Evolutionary conservation across 768 basidiomycete species (phyloP).

Genomic region (Lyophyllum atratum): DNA sequence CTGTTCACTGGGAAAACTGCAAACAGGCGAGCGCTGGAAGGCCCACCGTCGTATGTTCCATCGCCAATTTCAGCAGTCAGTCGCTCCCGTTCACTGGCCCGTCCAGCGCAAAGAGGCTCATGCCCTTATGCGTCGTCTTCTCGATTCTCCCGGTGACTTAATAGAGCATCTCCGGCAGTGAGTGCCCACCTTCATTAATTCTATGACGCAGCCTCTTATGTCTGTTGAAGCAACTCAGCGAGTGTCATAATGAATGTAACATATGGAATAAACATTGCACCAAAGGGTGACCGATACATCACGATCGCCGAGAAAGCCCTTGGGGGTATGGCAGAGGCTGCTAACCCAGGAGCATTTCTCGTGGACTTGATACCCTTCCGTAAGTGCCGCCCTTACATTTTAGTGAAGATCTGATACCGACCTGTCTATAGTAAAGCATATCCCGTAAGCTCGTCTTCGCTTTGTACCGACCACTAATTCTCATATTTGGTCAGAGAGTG

Average conservation of each 20-base stretch:
- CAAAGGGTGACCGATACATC: slow-evolving; percentile 48
- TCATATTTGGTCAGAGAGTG: slow-evolving; percentile 33
- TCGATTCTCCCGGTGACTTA: slow-evolving; percentile 43
- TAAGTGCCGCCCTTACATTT: slow-evolving; percentile 13
- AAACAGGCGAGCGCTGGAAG: slow-evolving; percentile 52
- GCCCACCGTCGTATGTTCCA: slow-evolving; percentile 55
- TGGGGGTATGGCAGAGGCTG: slow-evolving; percentile 50
- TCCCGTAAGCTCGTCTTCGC: slow-evolving; percentile 34
- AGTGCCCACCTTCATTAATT: slow-evolving; percentile 13
- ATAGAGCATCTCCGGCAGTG: slow-evolving; percentile 53
- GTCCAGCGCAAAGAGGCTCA: slow-evolving; percentile 48
- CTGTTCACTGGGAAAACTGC: slow-evolving; percentile 11
- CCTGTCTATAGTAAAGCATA: slow-evolving; percentile 43
- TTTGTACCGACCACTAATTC: not conserved
- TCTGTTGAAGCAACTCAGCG: slow-evolving; percentile 42
- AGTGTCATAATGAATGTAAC: slow-evolving; percentile 55
- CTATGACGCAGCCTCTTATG: not conserved
- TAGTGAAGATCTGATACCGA: not conserved
- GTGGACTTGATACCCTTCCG: slow-evolving; percentile 50
- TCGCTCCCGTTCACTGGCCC: slow-evolving; percentile 42
- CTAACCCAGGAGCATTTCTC: slow-evolving; percentile 53
- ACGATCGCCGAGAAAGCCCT: slow-evolving; percentile 52
- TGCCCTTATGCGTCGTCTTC: slow-evolving; percentile 43
- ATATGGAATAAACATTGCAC: slow-evolving; percentile 49
- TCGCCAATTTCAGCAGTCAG: slow-evolving; percentile 48